Base-by-base conservation (phyloP, 306 rosid species). In the Cucumis hystrix region DNA sequence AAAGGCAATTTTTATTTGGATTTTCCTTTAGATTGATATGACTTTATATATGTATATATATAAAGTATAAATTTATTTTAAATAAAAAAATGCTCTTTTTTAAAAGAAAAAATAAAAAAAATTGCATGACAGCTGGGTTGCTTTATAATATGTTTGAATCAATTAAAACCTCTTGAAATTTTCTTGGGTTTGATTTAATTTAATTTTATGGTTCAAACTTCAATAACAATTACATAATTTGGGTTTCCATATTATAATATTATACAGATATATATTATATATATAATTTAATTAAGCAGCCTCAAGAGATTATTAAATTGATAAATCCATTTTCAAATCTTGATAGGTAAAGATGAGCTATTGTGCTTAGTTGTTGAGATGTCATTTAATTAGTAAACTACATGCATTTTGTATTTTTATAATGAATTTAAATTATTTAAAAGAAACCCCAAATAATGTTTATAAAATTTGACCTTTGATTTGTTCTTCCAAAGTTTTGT, bases 311-410 rank as follows among this genome's bases (percentile, higher is more conserved):
- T 69, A 70, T 69, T 45, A 45, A 21, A 69, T 16, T 69, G 4
- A 54, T 43, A 41, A 11, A 41, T 69, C 52, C 39, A 21, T 43
- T 41, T 23, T 69, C 75, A 69, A 45, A 25, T 71, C 59, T 21
- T 49, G 33, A 25, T 71, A 13, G 41, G 43, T 25, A 71, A 71
- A 71, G 59, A 47, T 45, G 76, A 71, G 59, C 25, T 49, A 71
- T 71, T 45, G 56, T 15, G 35, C 17, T 71, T 71, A 23, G 76
- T 71, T 49, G 76, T 71, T 71, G 76, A 71, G 76, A 49, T 47
- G 76, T 71, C 76, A 45, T 71, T 25, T 71, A 28, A 69, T 11
- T 69, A n/a, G 17, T n/a, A 67, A 67, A n/a, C 33, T 23, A 70
- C 12, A 20, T 13, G 7, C n/a, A 40, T 10, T 43, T 69, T 20